These are phyloP conservation scores for Eimeria mitis DNA, from an alignment of 169 alveolate genomes.

Conservation along the genomic window DNA sequence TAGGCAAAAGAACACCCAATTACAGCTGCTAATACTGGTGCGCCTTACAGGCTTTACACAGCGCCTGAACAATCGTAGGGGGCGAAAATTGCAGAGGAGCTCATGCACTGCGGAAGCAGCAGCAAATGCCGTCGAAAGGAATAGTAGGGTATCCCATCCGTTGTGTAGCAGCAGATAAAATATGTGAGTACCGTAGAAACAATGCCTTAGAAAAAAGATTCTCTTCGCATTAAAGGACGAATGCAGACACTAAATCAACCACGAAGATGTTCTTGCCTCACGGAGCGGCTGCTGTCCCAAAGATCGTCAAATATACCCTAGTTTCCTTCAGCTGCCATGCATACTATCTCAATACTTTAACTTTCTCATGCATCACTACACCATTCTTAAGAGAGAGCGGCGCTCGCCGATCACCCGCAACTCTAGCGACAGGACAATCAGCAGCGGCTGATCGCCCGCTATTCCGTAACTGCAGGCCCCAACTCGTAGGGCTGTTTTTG, in stretches of 20 bases:
- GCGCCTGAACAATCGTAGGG: background rate
- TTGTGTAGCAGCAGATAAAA: background rate
- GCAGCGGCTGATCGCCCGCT: slow-evolving; percentile 26
- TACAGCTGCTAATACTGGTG: background rate
- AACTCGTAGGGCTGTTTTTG: background rate
- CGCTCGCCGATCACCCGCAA: background rate
- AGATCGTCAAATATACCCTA: background rate
- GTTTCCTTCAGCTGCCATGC: background rate
- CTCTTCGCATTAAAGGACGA: background rate
- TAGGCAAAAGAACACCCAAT: background rate
- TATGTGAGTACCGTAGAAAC: background rate
- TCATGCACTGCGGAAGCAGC: background rate
- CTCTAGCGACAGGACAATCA: background rate
- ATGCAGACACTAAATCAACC: background rate
- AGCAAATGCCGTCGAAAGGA: background rate
- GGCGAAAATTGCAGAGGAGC: background rate
- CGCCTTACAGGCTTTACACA: background rate
- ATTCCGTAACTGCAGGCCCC: slow-evolving; percentile 15
- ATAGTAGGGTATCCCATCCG: background rate
- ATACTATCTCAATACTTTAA: background rate
- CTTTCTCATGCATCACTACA: background rate
- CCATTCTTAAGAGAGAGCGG: background rate
- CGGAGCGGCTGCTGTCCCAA: background rate
- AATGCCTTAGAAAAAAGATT: background rate
- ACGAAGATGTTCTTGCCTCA: background rate